Percentiles rank a stretch among this genome's conserved stretches.
Evolutionary conservation across 208 protist genomes (phyloP).

Genomic region (Crithidia sp.): DNA sequence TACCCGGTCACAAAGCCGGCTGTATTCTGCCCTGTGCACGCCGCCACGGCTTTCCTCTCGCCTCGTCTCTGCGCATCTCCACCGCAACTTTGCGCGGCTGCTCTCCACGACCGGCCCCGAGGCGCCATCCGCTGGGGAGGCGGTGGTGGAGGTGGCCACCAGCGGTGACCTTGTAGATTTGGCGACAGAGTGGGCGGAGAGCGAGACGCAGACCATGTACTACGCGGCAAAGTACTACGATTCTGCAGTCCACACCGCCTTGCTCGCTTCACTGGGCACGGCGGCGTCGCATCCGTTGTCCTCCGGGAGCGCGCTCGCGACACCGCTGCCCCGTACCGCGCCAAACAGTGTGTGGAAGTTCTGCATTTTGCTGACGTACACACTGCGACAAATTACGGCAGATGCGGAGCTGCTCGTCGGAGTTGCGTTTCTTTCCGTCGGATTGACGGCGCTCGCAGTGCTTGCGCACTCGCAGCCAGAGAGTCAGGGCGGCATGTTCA

Average conservation of each 20-base stretch:
- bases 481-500: constrained; percentile 68
- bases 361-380: constrained; percentile 49
- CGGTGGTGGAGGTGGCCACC: constrained; percentile 28
- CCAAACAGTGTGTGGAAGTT: constrained; percentile 39
- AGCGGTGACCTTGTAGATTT: constrained; percentile 51
- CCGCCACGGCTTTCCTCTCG: constrained; percentile 32
- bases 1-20: not conserved
- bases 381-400: constrained; percentile 27
- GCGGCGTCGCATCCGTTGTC: not conserved
- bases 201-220: constrained; percentile 48
- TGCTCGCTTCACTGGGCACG: constrained; percentile 27
- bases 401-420: constrained; percentile 34
- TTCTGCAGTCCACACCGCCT: constrained; percentile 29
- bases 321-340: not conserved
- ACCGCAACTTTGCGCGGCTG: constrained; percentile 14
- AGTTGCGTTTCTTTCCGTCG: constrained; percentile 27
- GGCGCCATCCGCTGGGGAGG: not conserved
- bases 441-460: constrained; percentile 39
- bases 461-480: constrained; percentile 47
- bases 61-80: not conserved
- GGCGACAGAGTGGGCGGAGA: constrained; percentile 62
- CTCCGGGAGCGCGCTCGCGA: not conserved
- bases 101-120: not conserved
- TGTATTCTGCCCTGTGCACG: constrained; percentile 29
- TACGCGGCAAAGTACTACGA: constrained; percentile 72